These are phyloP conservation scores for Torulaspora pretoriensis DNA, from an alignment of 1,139 yeast species.

Conservation along the genomic window DNA sequence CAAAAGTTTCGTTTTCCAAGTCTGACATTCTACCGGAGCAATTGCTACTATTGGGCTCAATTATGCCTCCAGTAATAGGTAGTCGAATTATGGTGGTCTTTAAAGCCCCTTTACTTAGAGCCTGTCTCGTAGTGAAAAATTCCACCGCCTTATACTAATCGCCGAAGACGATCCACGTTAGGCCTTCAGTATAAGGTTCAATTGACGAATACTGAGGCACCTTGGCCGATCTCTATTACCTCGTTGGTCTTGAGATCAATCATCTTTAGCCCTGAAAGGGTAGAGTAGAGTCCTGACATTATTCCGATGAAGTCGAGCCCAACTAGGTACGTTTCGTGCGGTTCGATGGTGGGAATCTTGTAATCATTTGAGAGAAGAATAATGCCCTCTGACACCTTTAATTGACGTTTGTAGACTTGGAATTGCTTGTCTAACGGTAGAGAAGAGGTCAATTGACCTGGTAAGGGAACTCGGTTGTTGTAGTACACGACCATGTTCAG, in stretches of 20 bases:
- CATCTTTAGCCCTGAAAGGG: constrained; percentile 32
- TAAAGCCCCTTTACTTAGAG: constrained; percentile 6
- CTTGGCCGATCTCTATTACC: constrained; percentile 30
- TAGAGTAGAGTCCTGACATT: constrained; percentile 32
- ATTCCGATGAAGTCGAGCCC: constrained; percentile 32
- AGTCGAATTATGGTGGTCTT: background rate
- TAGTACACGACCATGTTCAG: constrained; percentile 31
- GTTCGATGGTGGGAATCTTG: constrained; percentile 31
- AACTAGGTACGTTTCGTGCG: constrained; percentile 30
- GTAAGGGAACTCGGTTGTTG: constrained; percentile 21
- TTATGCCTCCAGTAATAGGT: background rate
- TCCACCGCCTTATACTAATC: no score
- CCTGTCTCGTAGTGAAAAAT: background rate
- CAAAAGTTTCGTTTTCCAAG: constrained; percentile 9
- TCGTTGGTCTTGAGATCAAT: constrained; percentile 33
- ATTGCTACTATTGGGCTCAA: background rate
- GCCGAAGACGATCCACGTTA: constrained; percentile 1
- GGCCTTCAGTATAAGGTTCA: constrained; percentile 12
- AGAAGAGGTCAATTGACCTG: constrained; percentile 11
- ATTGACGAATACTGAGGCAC: constrained; percentile 28
- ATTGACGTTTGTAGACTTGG: constrained; percentile 22
- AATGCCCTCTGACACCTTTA: constrained; percentile 30
- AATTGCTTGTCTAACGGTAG: constrained; percentile 22
- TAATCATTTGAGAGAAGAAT: constrained; percentile 35
- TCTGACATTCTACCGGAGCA: constrained; percentile 9